Evolutionary conservation across 192 early-diverging fungal genomes (phyloP), one percentile per base, ranked within the genome.

Genomic region (Podila verticillata): DNA sequence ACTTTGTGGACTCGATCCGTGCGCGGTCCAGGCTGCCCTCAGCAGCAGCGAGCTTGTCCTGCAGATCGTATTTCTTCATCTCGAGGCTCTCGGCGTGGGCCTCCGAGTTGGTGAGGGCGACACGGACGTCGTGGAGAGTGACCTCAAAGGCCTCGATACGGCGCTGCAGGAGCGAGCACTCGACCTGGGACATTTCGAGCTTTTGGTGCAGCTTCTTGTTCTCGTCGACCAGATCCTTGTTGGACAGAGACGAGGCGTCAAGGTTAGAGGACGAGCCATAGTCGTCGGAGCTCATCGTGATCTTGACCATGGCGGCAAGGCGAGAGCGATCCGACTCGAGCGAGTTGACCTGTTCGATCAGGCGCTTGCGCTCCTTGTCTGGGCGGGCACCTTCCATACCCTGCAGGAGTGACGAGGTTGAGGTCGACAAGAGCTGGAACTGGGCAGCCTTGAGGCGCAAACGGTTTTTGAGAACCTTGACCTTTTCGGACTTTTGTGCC

Each of bases 81-180:
- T 80, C 77, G n/a, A 80, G 77, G 64, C 70, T 72, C 77, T 80
- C 77, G 22, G 77, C 66, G 31, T 80, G 77, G 13, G 69, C 66
- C 28, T 80, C 77, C 10, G 77, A 80, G 66, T 72, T 80, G 48
- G 77, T 64, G 47, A 80, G 34, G 8, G 77, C 77, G 13, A 80
- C 77, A 36, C 77, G 70, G 54, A 80, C 77, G 17, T 80, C 77
- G 28, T 80, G 77, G 20, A 80, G 66, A 8, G 77, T 80, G 19
- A 80, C 77, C 57, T 80, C 77, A 32, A 80, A 48, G 5, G 77
- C 77, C 35, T 80, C 77, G 30, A 68, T 64, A 29, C 77, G 77
- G 34, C 77, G 77, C 58, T 80, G 77, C 54, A 72, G 34, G 6
- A 80, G 66, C 44, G 77, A 72, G 70, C 62, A 62, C 70, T 80